Conservation (phyloP, 73 alveolate genomes). For the Paramecium octaurelia region DNA sequence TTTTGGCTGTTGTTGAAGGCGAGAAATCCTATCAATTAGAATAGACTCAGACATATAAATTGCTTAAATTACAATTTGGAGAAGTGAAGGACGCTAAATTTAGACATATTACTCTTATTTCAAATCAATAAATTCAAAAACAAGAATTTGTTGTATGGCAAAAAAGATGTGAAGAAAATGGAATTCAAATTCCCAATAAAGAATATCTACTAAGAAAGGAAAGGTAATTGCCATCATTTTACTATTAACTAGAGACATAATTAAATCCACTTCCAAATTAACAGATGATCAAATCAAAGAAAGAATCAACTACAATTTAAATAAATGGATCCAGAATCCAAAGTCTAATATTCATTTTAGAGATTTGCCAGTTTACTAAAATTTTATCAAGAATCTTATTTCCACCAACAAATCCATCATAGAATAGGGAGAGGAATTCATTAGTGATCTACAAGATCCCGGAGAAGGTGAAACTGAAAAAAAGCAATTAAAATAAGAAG, state of each 20-base stretch:
- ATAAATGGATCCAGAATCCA: neutral
- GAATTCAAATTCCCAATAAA: neutral
- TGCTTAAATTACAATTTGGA: constrained; percentile 15
- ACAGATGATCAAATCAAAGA: neutral
- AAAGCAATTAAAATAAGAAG: neutral
- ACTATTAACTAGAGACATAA: neutral
- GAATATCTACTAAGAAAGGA: neutral
- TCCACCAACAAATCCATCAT: neutral
- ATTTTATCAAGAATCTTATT: neutral
- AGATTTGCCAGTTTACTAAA: neutral
- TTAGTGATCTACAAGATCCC: neutral
- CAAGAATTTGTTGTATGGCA: constrained; percentile 12
- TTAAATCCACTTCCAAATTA: neutral
- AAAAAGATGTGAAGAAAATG: constrained; percentile 19
- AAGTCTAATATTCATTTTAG: neutral
- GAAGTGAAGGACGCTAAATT: constrained; percentile 20
- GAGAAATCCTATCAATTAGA: constrained; percentile 17
- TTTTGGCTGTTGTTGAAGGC: constrained; percentile 40
- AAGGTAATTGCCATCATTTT: neutral
- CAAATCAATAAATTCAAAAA: neutral
- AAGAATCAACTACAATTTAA: neutral
- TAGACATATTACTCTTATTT: constrained; percentile 6
- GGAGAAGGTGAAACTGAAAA: neutral
- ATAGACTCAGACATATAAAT: neutral
- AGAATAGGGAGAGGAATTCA: neutral